A percentile compares a stretch with the other conserved stretches of the same genome.
These are phyloP conservation scores for Sarocladium kiliense DNA, from an alignment of 2,329 filamentous ascomycete genomes.

Conservation along the genomic window DNA sequence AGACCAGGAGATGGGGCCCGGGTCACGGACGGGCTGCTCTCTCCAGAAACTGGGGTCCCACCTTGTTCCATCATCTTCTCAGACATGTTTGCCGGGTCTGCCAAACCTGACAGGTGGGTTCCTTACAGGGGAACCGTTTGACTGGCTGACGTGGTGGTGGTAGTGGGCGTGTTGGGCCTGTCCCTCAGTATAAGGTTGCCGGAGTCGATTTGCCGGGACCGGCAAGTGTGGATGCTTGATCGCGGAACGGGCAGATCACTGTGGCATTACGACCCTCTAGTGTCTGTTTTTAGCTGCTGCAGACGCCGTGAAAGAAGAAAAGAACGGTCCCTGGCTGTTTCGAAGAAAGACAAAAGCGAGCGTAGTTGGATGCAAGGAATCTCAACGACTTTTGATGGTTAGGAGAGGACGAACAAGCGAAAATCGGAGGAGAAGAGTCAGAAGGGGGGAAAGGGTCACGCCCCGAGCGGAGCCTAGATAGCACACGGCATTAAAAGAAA, in stretches of 20 bases:
- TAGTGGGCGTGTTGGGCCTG: background rate
- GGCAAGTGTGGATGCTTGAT: background rate
- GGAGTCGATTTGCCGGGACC: conserved; percentile 1
- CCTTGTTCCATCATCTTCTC: conserved; percentile 1
- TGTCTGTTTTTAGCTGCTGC: background rate
- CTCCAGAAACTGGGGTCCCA: background rate
- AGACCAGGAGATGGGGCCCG: background rate
- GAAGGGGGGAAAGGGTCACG: background rate
- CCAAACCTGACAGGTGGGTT: background rate
- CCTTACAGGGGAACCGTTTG: background rate
- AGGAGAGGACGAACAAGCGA: background rate
- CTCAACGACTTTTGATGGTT: background rate
- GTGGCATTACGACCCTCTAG: background rate
- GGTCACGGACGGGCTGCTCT: background rate
- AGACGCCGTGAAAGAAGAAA: background rate
- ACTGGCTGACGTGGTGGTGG: too few species aligned
- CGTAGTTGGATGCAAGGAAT: background rate
- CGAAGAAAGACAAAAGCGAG: too few species aligned
- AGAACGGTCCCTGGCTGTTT: background rate
- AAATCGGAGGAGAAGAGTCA: background rate
- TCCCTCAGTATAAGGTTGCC: background rate
- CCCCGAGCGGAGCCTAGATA: background rate
- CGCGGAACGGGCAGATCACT: background rate
- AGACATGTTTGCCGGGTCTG: background rate
- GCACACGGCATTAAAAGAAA: background rate